Percentiles rank a stretch among this genome's conserved stretches.
phyloP scores from a whole-genome alignment of 2,329 filamentous ascomycete genomes.

The Huntiella abstrusa region DNA sequence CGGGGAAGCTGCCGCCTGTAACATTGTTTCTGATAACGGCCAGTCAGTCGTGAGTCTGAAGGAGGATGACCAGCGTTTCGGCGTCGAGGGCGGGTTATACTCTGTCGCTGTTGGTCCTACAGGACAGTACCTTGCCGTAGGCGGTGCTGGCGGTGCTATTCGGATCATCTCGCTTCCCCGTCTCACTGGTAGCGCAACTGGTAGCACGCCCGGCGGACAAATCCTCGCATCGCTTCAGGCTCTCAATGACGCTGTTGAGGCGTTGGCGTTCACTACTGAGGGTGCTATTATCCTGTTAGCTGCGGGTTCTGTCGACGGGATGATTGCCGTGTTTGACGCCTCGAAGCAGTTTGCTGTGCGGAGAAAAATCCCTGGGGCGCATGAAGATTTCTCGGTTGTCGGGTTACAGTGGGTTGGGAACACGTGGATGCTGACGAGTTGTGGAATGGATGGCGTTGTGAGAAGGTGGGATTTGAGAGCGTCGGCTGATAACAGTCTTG shows the following conservation, averaged over 20 bases:
- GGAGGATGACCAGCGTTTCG: constrained; percentile 70
- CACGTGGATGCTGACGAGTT: constrained; percentile 60
- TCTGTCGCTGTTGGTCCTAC: constrained; percentile 68
- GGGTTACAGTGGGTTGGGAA: constrained; percentile 69
- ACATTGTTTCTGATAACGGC: constrained; percentile 31
- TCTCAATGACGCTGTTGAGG: constrained; percentile 60
- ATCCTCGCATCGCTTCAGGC: constrained; percentile 72
- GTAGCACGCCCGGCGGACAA: constrained; percentile 26
- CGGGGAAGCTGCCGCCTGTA: constrained; percentile 48
- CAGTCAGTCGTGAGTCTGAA: constrained; percentile 60
- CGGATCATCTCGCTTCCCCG: constrained; percentile 71
- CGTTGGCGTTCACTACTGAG: constrained; percentile 38
- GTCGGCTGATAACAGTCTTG: constrained; percentile 46
- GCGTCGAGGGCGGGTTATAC: constrained; percentile 79
- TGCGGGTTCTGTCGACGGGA: constrained; percentile 52
- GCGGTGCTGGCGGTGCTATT: constrained; percentile 73
- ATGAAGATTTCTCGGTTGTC: constrained; percentile 78
- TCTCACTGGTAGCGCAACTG: constrained; percentile 21
- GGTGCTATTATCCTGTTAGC: constrained; percentile 32
- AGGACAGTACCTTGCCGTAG: constrained; percentile 63
- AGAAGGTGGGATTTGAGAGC: constrained; percentile 66
- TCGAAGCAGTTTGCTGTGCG: constrained; percentile 75
- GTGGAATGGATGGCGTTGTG: constrained; percentile 82
- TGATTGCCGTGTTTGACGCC: constrained; percentile 72
- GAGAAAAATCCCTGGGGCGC: constrained; percentile 61